phyloP scores from a whole-genome alignment of 768 basidiomycete species.

The Suillus americanus region DNA sequence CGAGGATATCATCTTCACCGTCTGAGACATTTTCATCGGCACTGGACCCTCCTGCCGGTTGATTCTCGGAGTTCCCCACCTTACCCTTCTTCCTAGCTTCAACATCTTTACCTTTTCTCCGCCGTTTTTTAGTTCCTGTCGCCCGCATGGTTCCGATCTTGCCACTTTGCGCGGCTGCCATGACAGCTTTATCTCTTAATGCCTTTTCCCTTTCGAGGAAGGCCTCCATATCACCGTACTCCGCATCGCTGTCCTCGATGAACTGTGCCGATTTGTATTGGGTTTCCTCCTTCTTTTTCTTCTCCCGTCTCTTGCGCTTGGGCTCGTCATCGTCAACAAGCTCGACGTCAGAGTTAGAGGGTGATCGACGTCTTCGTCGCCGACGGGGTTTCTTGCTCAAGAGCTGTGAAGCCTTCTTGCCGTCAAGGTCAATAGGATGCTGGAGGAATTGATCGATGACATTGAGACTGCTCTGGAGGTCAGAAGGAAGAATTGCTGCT shows the following conservation, averaged over 20 bases:
- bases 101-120: conserved; percentile 42
- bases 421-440: conserved; percentile 77
- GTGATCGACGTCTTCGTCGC: conserved; percentile 51
- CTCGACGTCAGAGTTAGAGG: conserved; percentile 43
- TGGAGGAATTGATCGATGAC: conserved; percentile 85
- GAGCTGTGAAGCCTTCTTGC: conserved; percentile 71
- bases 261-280: conserved; percentile 88
- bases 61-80: conserved; percentile 15
- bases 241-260: conserved; percentile 88
- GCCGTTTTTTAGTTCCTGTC: conserved; percentile 60
- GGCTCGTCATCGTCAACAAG: conserved; percentile 35
- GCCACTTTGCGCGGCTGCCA: conserved; percentile 43
- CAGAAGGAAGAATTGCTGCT: conserved; percentile 59
- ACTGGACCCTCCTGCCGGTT: conserved; percentile 35
- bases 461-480: conserved; percentile 65
- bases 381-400: conserved; percentile 61
- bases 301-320: conserved; percentile 40
- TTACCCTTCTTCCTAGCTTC: conserved; percentile 42
- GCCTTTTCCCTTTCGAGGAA: conserved; percentile 78
- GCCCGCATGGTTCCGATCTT: conserved; percentile 44
- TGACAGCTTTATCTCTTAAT: conserved; percentile 53
- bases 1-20: conserved; percentile 27
- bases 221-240: conserved; percentile 74
- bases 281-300: conserved; percentile 66
- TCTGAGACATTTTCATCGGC: conserved; percentile 16